Evolutionary conservation across 164 flowering plant genomes (phyloP).

Genomic region (Aristolochia fimbriata): DNA sequence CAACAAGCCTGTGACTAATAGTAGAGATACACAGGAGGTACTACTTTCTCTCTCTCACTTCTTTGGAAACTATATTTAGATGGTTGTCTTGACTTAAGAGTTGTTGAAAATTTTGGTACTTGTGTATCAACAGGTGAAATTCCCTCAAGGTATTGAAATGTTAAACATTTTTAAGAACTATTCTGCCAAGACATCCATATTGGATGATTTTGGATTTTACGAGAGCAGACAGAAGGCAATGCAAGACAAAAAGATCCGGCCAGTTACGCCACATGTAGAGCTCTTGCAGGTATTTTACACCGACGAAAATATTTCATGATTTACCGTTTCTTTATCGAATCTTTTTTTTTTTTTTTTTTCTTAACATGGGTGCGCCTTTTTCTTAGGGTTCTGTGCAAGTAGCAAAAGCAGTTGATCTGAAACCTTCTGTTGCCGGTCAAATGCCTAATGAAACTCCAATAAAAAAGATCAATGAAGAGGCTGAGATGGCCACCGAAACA

Average conservation of each 20-base stretch:
- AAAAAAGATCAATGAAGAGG: slow-evolving; percentile 3
- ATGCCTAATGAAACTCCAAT: neutral
- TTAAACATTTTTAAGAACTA: slow-evolving; percentile 55
- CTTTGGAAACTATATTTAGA: too few species aligned
- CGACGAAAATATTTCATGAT: neutral
- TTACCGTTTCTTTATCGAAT: neutral
- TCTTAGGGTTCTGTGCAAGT: slow-evolving; percentile 1
- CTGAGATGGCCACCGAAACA: neutral
- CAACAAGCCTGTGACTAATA: slow-evolving; percentile 67
- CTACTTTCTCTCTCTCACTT: neutral
- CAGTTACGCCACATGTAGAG: slow-evolving; percentile 17
- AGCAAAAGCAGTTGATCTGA: slow-evolving; percentile 1
- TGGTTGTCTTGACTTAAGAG: neutral
- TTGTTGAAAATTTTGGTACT: neutral
- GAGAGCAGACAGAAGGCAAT: slow-evolving; percentile 73
- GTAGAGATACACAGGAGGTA: slow-evolving; percentile 82
- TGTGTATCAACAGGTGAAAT: slow-evolving; percentile 26
- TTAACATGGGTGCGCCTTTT: too few species aligned
- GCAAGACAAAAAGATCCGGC: slow-evolving; percentile 54
- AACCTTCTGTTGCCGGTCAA: neutral
- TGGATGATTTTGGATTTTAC: slow-evolving; percentile 79
- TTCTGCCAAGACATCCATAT: slow-evolving; percentile 50
- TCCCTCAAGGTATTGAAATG: slow-evolving; percentile 63
- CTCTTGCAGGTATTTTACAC: slow-evolving; percentile 26
- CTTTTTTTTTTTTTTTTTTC: neutral